phyloP scores from a whole-genome alignment of 225 moss, liverwort and hornwort species.

The Polytrichum formosum region DNA sequence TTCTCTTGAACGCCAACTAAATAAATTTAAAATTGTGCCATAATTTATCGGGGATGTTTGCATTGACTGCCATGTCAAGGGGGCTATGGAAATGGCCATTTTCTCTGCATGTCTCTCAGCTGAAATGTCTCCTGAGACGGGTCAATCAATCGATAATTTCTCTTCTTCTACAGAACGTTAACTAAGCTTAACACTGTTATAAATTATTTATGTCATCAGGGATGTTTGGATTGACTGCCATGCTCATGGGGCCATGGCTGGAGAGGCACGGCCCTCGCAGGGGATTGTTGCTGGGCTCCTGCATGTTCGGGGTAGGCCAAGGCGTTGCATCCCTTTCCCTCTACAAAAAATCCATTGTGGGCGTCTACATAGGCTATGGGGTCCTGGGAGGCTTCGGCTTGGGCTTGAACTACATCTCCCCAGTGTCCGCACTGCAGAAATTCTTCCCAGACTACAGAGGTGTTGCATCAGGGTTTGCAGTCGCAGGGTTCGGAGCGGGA shows the following conservation, averaged over 20 bases:
- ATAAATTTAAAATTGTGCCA: no score
- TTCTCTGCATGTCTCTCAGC: no score
- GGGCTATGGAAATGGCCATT: no score
- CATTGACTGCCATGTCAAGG: no score
- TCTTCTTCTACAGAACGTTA: not conserved
- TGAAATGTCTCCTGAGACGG: no score
- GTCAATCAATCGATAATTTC: no score
- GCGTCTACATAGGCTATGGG: constrained; percentile 41
- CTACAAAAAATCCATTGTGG: constrained; percentile 49
- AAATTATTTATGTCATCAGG: constrained; percentile 21
- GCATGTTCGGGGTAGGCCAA: constrained; percentile 48
- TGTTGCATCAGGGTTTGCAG: constrained; percentile 70
- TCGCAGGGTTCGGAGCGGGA: constrained; percentile 74
- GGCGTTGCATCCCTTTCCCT: constrained; percentile 31
- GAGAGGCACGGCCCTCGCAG: constrained; percentile 66
- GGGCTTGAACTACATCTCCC: constrained; percentile 68
- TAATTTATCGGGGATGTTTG: no score
- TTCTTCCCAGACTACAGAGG: constrained; percentile 71
- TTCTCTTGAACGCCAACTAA: no score
- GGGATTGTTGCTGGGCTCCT: constrained; percentile 47
- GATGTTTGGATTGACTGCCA: constrained; percentile 66
- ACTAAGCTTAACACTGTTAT: not conserved
- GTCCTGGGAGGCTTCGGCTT: constrained; percentile 39
- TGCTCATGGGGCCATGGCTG: constrained; percentile 68
- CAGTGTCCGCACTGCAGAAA: constrained; percentile 74